Percentiles rank a stretch among this genome's conserved stretches.
phyloP scores from a whole-genome alignment of 768 basidiomycete species.

The Cubamyces sp. region DNA sequence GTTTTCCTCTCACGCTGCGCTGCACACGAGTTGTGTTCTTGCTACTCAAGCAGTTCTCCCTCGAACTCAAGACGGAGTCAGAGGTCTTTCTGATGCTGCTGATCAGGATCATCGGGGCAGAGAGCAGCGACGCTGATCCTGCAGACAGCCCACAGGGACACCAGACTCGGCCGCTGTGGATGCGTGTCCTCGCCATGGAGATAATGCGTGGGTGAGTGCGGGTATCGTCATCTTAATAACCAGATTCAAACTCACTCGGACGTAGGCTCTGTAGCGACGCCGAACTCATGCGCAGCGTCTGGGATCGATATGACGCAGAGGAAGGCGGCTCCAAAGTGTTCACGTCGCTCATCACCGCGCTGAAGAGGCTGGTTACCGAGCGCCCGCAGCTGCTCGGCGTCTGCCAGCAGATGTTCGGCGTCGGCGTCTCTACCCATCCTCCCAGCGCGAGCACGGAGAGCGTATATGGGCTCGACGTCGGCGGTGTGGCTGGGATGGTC shows the following conservation, averaged over 20 bases:
- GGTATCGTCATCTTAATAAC: neutral
- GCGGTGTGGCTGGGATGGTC: conserved; percentile 79
- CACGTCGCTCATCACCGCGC: conserved; percentile 73
- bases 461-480: conserved; percentile 63
- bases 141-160: conserved; percentile 28
- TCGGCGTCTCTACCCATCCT: conserved; percentile 56
- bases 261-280: conserved; percentile 76
- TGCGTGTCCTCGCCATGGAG: conserved; percentile 90
- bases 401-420: conserved; percentile 77
- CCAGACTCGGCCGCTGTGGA: conserved; percentile 70
- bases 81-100: conserved; percentile 85
- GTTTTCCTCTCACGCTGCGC: conserved; percentile 88
- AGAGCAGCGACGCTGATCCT: conserved; percentile 38
- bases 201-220: conserved; percentile 77
- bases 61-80: conserved; percentile 77
- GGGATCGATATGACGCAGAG: conserved; percentile 73
- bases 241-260: neutral
- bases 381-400: conserved; percentile 86
- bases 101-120: conserved; percentile 65
- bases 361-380: conserved; percentile 88
- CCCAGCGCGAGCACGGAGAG: conserved; percentile 41
- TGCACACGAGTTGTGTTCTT: conserved; percentile 94
- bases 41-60: conserved; percentile 87
- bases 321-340: conserved; percentile 71
- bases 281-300: conserved; percentile 77